Percentiles rank a stretch among this genome's conserved stretches.
Evolutionary conservation across 2,329 filamentous ascomycete genomes (phyloP).

Genomic region (Calonectria honghensis): DNA sequence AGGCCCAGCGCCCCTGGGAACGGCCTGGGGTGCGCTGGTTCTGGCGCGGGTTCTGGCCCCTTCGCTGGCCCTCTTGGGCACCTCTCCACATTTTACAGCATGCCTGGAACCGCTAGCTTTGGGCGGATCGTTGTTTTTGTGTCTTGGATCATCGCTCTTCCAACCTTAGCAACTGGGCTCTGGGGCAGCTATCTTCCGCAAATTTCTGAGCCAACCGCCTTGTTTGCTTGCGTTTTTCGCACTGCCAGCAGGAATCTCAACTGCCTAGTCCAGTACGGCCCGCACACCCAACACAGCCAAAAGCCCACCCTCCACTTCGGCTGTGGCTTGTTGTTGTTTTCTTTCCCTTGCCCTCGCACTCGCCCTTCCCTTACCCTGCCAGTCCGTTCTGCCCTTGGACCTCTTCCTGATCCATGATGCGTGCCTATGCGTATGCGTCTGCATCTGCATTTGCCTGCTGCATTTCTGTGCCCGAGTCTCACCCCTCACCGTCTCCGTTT

Average conservation of each 20-base stretch:
- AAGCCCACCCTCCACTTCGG: slow-evolving; percentile 33
- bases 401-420: slow-evolving; percentile 32
- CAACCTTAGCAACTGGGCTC: slow-evolving; percentile 7
- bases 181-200: not conserved
- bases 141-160: slow-evolving; percentile 24
- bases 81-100: slow-evolving; percentile 22
- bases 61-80: slow-evolving; percentile 10
- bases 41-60: not conserved
- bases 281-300: not conserved
- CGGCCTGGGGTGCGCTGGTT: slow-evolving; percentile 4
- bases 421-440: slow-evolving; percentile 25
- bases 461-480: slow-evolving; percentile 43
- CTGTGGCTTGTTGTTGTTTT: slow-evolving; percentile 43
- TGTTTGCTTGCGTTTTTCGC: slow-evolving; percentile 33
- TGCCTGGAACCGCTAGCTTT: slow-evolving; percentile 19
- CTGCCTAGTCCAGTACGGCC: not conserved
- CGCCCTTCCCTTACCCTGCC: not conserved
- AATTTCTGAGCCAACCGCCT: slow-evolving; percentile 1
- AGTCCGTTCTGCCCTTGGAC: slow-evolving; percentile 20
- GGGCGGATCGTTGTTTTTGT: slow-evolving; percentile 19
- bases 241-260: slow-evolving; percentile 15
- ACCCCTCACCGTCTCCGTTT: slow-evolving; percentile 49
- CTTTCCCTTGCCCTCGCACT: not conserved
- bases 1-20: not conserved
- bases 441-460: slow-evolving; percentile 42